These are phyloP conservation scores for Aspergillus novoparasiticus DNA, from an alignment of 2,329 filamentous ascomycete genomes.

Conservation along the genomic window DNA sequence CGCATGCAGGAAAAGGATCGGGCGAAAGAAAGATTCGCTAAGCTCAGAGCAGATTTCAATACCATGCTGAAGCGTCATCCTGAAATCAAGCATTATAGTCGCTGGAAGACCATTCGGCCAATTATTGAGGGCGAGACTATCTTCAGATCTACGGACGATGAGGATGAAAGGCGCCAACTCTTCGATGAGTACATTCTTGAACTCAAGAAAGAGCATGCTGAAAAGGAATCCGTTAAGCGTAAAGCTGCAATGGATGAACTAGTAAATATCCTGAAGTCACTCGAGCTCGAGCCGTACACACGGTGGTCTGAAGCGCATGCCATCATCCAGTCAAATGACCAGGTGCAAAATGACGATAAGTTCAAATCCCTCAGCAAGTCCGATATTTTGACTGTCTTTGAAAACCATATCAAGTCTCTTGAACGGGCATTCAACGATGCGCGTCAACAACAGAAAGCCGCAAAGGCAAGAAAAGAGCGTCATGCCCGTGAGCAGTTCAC, in stretches of 20 bases:
- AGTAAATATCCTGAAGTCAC: slow-evolving; percentile 71
- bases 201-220: slow-evolving; percentile 77
- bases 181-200: slow-evolving; percentile 92
- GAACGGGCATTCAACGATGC: slow-evolving; percentile 91
- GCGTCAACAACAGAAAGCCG: slow-evolving; percentile 82
- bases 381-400: slow-evolving; percentile 89
- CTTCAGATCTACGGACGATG: slow-evolving; percentile 86
- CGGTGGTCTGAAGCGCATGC: slow-evolving; percentile 89
- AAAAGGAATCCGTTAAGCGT: slow-evolving; percentile 71
- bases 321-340: slow-evolving; percentile 74
- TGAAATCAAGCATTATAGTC: slow-evolving; percentile 95
- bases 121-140: slow-evolving; percentile 95
- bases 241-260: slow-evolving; percentile 85
- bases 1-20: slow-evolving; percentile 91
- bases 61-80: slow-evolving; percentile 95
- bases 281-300: slow-evolving; percentile 89
- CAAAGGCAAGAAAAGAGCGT: slow-evolving; percentile 78
- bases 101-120: slow-evolving; percentile 92
- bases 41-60: slow-evolving; percentile 89
- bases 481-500: slow-evolving; percentile 82
- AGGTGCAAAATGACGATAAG: slow-evolving; percentile 78
- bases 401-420: slow-evolving; percentile 90
- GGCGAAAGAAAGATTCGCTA: slow-evolving; percentile 88
- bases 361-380: slow-evolving; percentile 83
- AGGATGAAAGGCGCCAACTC: slow-evolving; percentile 82